Evolutionary conservation across 176 grass and related monocot species (phyloP).

Genomic region (Hsuehochloa calcarea): DNA sequence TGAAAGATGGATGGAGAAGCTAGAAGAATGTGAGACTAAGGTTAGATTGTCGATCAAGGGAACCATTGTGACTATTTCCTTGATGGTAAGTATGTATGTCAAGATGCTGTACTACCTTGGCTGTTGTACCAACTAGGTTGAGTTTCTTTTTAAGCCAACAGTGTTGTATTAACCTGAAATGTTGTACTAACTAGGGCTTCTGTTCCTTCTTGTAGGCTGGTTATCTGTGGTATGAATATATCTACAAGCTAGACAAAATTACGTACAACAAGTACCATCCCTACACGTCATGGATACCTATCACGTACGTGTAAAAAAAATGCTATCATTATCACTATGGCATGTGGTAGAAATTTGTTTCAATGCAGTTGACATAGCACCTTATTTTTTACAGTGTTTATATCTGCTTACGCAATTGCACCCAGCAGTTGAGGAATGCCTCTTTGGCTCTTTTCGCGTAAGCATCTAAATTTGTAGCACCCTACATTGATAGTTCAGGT

Average conservation of each 20-base stretch:
- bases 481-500: background rate
- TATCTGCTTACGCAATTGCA: conserved; percentile 86
- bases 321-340: background rate
- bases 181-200: conserved; percentile 9
- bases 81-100: conserved; percentile 60
- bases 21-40: conserved; percentile 88
- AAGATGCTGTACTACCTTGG: background rate
- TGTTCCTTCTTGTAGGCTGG: conserved; percentile 57
- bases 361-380: conserved; percentile 24
- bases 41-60: conserved; percentile 80
- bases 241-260: conserved; percentile 94
- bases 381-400: conserved; percentile 66
- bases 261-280: conserved; percentile 99
- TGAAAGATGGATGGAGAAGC: conserved; percentile 95
- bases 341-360: background rate
- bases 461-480: conserved; percentile 29
- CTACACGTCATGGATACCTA: conserved; percentile 99
- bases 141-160: background rate
- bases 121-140: background rate
- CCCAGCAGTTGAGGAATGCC: conserved; percentile 72
- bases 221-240: conserved; percentile 94
- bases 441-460: conserved; percentile 90
- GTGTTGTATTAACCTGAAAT: background rate
- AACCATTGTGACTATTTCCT: conserved; percentile 59
- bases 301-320: conserved; percentile 62